Evolutionary conservation across 768 basidiomycete genomes (phyloP).

Genomic region (Tricholoma flavovirens): DNA sequence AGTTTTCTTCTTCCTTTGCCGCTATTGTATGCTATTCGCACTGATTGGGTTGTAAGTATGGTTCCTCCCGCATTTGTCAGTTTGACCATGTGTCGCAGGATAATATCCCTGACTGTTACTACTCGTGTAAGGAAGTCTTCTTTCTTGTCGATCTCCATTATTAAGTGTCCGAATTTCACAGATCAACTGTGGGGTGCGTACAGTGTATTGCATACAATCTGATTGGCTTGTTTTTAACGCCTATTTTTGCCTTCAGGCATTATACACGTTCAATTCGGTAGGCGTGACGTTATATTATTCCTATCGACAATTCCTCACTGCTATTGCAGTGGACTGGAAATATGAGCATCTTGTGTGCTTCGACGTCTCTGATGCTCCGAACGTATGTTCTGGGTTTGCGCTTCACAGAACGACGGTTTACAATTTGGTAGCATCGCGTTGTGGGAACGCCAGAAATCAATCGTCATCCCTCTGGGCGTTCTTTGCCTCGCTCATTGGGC

Average conservation of each 20-base stretch:
- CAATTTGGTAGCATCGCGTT: conserved; percentile 48
- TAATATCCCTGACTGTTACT: conserved; percentile 50
- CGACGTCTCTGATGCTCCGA: conserved; percentile 65
- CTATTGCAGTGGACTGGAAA: conserved; percentile 51
- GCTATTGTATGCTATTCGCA: conserved; percentile 66
- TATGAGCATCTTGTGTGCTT: conserved; percentile 59
- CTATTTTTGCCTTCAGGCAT: conserved; percentile 32
- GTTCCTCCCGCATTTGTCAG: background rate
- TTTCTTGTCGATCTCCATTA: conserved; percentile 6
- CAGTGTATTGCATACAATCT: background rate
- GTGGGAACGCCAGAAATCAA: conserved; percentile 54
- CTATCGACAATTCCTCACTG: conserved; percentile 2
- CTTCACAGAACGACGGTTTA: conserved; percentile 5
- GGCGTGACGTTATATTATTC: conserved; percentile 10
- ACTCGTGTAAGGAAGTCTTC: conserved; percentile 30
- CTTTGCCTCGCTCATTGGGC: conserved; percentile 62
- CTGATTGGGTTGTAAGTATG: conserved; percentile 54
- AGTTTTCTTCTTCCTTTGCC: conserved; percentile 65
- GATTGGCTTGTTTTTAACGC: background rate
- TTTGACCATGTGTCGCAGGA: conserved; percentile 30
- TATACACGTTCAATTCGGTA: conserved; percentile 68
- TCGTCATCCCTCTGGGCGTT: conserved; percentile 44
- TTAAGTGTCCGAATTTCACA: conserved; percentile 13
- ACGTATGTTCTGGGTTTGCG: conserved; percentile 38
- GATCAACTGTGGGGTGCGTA: conserved; percentile 58